Conservation (phyloP, 169 alveolate species). For the Neospora caninum region DNA sequence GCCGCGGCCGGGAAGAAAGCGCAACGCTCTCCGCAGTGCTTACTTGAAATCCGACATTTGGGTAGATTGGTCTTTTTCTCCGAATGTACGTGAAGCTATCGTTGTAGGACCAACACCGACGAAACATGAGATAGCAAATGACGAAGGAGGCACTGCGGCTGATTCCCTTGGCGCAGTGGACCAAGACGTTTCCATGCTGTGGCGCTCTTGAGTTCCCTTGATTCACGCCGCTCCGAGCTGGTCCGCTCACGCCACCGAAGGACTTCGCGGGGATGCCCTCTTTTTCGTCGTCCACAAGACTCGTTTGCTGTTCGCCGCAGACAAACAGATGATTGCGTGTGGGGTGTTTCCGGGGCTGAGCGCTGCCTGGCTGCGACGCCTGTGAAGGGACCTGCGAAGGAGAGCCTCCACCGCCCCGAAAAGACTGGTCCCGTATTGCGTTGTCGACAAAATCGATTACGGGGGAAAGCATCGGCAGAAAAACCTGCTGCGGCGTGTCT, state of each 20-base stretch:
- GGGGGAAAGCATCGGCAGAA: not conserved
- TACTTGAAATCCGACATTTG: constrained; percentile 60
- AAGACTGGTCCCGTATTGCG: constrained; percentile 7
- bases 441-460: not conserved
- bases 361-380: not conserved
- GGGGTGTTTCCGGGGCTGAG: not conserved
- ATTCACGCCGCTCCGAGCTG: not conserved
- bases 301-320: not conserved
- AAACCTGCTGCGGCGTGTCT: constrained; percentile 33
- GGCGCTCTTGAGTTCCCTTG: not conserved
- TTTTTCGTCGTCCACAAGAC: not conserved
- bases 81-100: constrained; percentile 38
- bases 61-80: constrained; percentile 24
- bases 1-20: too few relatives aligned
- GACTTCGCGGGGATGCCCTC: not conserved
- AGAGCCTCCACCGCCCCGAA: constrained; percentile 16
- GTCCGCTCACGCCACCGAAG: not conserved
- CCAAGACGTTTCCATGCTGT: constrained; percentile 44
- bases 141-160: constrained; percentile 46
- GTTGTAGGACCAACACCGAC: constrained; percentile 43
- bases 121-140: constrained; percentile 45
- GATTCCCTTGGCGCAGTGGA: constrained; percentile 48
- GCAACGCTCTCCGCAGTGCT: not conserved
- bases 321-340: not conserved
- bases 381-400: not conserved